Base-by-base conservation (phyloP, 305 asterid species). In the Lippia alba region DNA sequence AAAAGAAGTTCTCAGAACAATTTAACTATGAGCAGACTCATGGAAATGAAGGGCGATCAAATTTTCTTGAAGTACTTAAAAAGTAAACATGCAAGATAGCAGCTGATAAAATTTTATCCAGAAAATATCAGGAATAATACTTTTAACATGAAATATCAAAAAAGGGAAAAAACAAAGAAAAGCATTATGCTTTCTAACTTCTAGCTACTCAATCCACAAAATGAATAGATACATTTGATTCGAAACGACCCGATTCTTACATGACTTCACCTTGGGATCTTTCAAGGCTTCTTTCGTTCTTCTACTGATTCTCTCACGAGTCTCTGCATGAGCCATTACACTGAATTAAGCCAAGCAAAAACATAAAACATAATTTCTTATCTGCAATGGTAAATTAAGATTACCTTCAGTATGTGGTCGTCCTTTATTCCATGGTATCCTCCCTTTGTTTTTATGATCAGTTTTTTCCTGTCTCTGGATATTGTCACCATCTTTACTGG, bases 241-340 rank as follows among this genome's bases (percentile, higher is more conserved):
- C 50, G 55, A 74, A 78, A 65, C 10, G 69, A 67, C 74, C 74
- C 70, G 87, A 75, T 83, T 85, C 97, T 91, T 91, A 91, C 97
- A 88, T 82, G 96, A 94, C 97, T 91, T 94, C 96, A 94, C 99
- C 99, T 94, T 89, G 96, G 99, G 99, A 61, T 91, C 93, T 74
- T 76, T 79, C 89, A 94, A 72, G 77, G 99, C 99, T 87, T 94
- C 96, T 85, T 67, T 91, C n/a, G 99, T 94, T 70, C 85, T 82
- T 68, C 76, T 84, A 15, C 85, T 86, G 86, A 94, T 94, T 75
- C 69, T 86, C 78, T 81, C 86, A 60, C 95, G 88, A 56, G 97
- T 91, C 83, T 85, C 97, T 91, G 86, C 79, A 81, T 3, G 12
- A 57, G 76, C 33, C 54, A 20, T 20, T n/a, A 64, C 14, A 70